phyloP scores from a whole-genome alignment of 2,329 filamentous ascomycete species.

The Parascedosporium putredinis region DNA sequence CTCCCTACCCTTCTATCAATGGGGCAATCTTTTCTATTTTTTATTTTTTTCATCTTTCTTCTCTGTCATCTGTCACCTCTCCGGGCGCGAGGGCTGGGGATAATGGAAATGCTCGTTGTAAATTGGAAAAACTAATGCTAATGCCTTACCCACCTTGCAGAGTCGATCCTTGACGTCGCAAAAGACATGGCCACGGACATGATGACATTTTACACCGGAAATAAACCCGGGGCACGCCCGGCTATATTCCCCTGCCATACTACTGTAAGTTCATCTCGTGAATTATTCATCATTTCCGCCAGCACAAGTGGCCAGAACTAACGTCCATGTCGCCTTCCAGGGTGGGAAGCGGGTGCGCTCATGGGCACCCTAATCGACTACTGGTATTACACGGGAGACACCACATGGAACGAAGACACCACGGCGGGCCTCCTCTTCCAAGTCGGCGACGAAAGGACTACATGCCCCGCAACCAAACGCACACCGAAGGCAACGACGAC shows the following conservation, averaged over 20 bases:
- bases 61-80: not conserved
- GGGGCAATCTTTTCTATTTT: not conserved
- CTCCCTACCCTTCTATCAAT: not conserved
- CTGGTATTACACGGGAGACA: conserved; percentile 72
- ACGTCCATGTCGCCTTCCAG: conserved; percentile 21
- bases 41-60: not conserved
- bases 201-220: conserved; percentile 29
- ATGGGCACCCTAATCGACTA: conserved; percentile 66
- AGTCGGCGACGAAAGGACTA: conserved; percentile 63
- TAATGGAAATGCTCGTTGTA: too few relatives aligned
- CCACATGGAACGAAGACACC: conserved; percentile 58
- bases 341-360: conserved; percentile 69
- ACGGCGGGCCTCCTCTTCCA: conserved; percentile 63
- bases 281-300: not conserved
- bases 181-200: conserved; percentile 42
- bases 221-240: conserved; percentile 40
- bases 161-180: conserved; percentile 37
- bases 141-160: conserved; percentile 22
- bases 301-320: not conserved
- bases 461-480: conserved; percentile 64
- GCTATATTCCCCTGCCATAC: conserved; percentile 41
- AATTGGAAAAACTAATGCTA: too few relatives aligned
- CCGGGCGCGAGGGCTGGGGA: too few relatives aligned
- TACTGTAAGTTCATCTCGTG: conserved; percentile 34
- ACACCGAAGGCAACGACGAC: conserved; percentile 63